phyloP scores from a whole-genome alignment of 2,329 filamentous ascomycete genomes.

The Drechslerella stenobrocha region DNA sequence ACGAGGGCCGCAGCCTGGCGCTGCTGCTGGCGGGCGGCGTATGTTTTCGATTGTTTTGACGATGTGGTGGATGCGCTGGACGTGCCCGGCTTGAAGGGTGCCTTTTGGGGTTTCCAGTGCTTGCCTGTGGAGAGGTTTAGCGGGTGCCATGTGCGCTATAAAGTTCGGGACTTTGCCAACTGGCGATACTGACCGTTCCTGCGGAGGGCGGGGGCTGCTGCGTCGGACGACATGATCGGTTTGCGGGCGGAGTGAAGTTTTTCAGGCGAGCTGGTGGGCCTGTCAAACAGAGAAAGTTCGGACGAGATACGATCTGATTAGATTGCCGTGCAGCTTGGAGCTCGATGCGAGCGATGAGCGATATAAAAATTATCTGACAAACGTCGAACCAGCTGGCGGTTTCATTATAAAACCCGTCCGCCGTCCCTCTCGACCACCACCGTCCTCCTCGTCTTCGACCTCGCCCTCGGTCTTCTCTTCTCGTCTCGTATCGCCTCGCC shows the following conservation, averaged over 20 bases:
- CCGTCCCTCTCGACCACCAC: too few species aligned
- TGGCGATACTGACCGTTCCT: conserved; percentile 87
- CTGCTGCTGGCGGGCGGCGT: conserved; percentile 53
- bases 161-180: too few species aligned
- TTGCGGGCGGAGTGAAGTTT: too few species aligned
- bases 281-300: too few species aligned
- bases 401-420: too few species aligned
- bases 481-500: background rate
- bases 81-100: conserved; percentile 78
- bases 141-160: too few species aligned
- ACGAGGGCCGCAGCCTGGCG: conserved; percentile 61
- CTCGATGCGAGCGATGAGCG: background rate
- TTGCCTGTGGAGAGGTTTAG: conserved; percentile 77
- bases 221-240: too few species aligned
- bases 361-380: conserved; percentile 5
- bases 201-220: conserved; percentile 67
- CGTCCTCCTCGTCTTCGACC: too few species aligned
- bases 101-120: conserved; percentile 85
- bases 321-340: background rate
- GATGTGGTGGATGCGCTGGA: conserved; percentile 75
- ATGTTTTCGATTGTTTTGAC: conserved; percentile 68
- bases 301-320: background rate
- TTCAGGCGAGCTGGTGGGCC: conserved; percentile 13
- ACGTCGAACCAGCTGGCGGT: too few species aligned
- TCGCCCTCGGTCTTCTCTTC: too few species aligned